Evolutionary conservation across 1,284 basidiomycete species (phyloP).

Genomic region (Quambalaria eucalypti): DNA sequence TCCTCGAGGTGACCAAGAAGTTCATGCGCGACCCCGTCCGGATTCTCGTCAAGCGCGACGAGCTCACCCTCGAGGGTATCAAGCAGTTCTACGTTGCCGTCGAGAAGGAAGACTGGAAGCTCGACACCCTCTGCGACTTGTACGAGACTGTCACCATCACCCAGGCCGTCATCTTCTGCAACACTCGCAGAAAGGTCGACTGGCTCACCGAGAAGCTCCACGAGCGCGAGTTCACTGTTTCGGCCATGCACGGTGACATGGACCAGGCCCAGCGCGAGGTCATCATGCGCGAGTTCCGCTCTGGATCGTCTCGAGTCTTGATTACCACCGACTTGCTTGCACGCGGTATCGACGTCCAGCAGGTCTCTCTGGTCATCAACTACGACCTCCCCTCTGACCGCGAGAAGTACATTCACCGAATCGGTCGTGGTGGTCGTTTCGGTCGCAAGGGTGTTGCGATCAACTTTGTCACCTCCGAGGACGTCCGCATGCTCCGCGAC

Average conservation of each 20-base stretch:
- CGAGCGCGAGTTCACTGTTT: slow-evolving; percentile 82
- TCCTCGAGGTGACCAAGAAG: slow-evolving; percentile 98
- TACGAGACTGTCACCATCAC: slow-evolving; percentile 99
- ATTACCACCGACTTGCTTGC: slow-evolving; percentile 90
- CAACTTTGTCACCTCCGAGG: slow-evolving; percentile 80
- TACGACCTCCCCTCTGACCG: slow-evolving; percentile 71
- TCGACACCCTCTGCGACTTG: slow-evolving; percentile 88
- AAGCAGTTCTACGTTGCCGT: slow-evolving; percentile 99
- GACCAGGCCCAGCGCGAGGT: slow-evolving; percentile 86
- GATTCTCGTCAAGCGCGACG: slow-evolving; percentile 98
- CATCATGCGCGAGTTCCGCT: slow-evolving; percentile 95
- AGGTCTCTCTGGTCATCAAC: slow-evolving; percentile 86
- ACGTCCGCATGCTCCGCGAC: slow-evolving; percentile 87
- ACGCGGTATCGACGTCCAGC: slow-evolving; percentile 88
- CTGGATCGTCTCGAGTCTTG: slow-evolving; percentile 83
- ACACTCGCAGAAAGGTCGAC: slow-evolving; percentile 85
- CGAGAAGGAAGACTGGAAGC: slow-evolving; percentile 99
- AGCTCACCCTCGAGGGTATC: slow-evolving; percentile 97
- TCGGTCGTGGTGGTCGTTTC: slow-evolving; percentile 90
- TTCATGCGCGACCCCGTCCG: slow-evolving; percentile 99
- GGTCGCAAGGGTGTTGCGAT: slow-evolving; percentile 77
- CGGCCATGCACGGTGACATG: slow-evolving; percentile 93
- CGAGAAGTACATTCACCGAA: slow-evolving; percentile 94
- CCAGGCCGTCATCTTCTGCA: slow-evolving; percentile 99
- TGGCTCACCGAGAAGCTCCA: slow-evolving; percentile 92